Evolutionary conservation across 257 asterid species (phyloP).

Genomic region (Solanum chiquidenum): DNA sequence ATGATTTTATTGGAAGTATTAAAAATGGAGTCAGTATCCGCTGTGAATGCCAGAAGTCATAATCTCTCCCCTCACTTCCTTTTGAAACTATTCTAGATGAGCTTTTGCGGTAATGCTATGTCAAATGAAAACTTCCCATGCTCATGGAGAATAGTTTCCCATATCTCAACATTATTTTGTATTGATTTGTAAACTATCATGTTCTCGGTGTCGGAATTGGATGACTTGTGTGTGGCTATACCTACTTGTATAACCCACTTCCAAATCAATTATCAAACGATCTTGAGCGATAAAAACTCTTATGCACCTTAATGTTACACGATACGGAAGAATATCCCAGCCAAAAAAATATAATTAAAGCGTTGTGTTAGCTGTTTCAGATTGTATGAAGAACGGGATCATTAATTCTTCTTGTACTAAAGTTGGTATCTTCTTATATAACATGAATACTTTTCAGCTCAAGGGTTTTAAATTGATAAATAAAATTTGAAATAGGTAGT

Average conservation of each 20-base stretch:
- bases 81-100: not conserved
- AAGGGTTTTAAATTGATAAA: not conserved
- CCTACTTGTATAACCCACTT: not conserved
- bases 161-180: not conserved
- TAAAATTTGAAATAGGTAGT: too few relatives aligned
- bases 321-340: not conserved
- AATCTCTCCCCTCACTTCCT: not conserved
- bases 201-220: not conserved
- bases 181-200: not conserved
- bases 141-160: not conserved
- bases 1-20: not conserved
- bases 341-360: not conserved
- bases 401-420: not conserved
- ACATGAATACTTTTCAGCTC: not conserved
- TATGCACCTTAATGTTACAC: not conserved
- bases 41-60: not conserved
- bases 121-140: not conserved
- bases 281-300: not conserved
- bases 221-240: not conserved
- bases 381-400: not conserved
- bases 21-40: not conserved
- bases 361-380: not conserved
- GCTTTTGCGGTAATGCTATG: not conserved
- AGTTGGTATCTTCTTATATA: not conserved
- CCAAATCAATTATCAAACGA: not conserved